Conservation (phyloP, 2,329 filamentous ascomycete species). For the Microdochium trichocladiopsis region DNA sequence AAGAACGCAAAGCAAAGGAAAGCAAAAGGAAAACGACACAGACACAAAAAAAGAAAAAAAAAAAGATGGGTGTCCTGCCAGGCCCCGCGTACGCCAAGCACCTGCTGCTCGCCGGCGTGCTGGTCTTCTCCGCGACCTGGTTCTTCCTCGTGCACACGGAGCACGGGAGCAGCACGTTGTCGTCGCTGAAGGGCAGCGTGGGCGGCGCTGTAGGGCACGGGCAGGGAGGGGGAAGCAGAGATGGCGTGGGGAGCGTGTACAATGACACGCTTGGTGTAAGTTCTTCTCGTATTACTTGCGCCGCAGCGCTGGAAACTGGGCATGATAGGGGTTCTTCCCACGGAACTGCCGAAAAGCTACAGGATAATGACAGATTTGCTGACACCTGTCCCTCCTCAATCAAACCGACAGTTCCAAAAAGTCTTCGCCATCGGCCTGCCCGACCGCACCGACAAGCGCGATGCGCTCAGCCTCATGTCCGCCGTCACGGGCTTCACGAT, state of each 20-base stretch:
- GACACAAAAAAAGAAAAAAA: no score
- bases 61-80: not conserved
- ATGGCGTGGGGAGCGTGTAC: not conserved
- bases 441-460: slow-evolving; percentile 39
- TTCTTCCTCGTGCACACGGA: not conserved
- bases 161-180: not conserved
- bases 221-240: not conserved
- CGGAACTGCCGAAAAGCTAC: no score
- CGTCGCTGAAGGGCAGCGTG: not conserved
- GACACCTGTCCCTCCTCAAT: no score
- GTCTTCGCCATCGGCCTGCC: slow-evolving; percentile 35
- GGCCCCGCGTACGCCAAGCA: not conserved
- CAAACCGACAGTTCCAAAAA: no score
- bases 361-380: no score
- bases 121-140: not conserved
- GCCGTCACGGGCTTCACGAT: slow-evolving; percentile 32
- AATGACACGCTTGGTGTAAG: not conserved
- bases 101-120: not conserved
- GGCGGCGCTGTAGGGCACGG: no score
- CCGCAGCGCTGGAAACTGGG: no score
- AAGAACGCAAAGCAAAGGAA: no score
- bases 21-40: no score
- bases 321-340: no score
- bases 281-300: not conserved
- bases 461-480: slow-evolving; percentile 36